Conservation (phyloP, 805 yeast genomes). For the Candida sakaeoensis region DNA sequence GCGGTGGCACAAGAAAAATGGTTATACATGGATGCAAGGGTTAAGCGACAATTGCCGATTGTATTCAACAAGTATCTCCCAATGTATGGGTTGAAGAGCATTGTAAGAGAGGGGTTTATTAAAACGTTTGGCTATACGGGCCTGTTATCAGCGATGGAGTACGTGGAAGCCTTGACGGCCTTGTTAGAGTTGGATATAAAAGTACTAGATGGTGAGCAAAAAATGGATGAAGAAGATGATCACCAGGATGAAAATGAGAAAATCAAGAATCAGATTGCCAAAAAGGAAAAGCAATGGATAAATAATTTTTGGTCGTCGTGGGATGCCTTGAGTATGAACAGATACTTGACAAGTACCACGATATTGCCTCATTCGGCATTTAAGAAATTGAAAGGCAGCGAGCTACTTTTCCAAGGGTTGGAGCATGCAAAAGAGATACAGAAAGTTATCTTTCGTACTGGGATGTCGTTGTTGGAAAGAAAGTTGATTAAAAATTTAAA, state of each 20-base stretch:
- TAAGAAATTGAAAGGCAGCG: conserved; percentile 42
- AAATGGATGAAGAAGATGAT: conserved; percentile 18
- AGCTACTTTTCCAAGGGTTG: conserved; percentile 64
- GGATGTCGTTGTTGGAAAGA: conserved; percentile 85
- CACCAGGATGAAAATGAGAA: conserved; percentile 20
- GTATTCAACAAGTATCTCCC: conserved; percentile 70
- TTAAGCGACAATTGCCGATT: conserved; percentile 68
- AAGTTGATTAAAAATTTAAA: conserved; percentile 73
- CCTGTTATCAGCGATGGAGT: conserved; percentile 85
- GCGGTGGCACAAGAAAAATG: conserved; percentile 88
- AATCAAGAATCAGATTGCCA: conserved; percentile 27
- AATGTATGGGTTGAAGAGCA: conserved; percentile 75
- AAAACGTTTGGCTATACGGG: conserved; percentile 87
- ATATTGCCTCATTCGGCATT: conserved; percentile 11
- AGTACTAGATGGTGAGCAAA: conserved; percentile 6
- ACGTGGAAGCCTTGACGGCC: conserved; percentile 85
- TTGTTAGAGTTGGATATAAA: conserved; percentile 63
- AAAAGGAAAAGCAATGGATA: conserved; percentile 65
- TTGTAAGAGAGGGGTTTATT: conserved; percentile 81
- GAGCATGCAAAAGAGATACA: conserved; percentile 81
- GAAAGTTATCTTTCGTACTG: conserved; percentile 78
- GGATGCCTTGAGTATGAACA: conserved; percentile 45
- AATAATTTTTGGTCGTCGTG: conserved; percentile 63
- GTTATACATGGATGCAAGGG: conserved; percentile 79
- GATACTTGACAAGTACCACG: conserved; percentile 15